These are phyloP conservation scores for Talaromyces sp. DNA, from an alignment of 2,329 filamentous ascomycete genomes.

Conservation along the genomic window DNA sequence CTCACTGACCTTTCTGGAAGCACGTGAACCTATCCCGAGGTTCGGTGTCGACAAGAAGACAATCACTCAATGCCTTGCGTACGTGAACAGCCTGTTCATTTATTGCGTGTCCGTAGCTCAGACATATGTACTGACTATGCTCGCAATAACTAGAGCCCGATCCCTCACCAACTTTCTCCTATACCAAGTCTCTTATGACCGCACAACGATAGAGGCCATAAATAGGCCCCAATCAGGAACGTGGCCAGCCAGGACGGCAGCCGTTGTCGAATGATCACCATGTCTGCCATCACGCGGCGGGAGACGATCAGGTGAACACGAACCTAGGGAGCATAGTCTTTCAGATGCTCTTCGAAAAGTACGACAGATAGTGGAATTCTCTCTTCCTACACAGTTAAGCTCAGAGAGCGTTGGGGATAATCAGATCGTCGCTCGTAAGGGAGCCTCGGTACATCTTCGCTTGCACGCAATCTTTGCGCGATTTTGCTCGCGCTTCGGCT, in stretches of 20 bases:
- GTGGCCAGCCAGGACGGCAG: background rate
- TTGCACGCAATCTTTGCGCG: no score
- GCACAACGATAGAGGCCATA: background rate
- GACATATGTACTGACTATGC: background rate
- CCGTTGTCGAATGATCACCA: background rate
- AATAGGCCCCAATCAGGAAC: background rate
- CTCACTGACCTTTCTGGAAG: background rate
- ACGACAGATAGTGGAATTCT: background rate
- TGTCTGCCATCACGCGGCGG: background rate
- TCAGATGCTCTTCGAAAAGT: background rate
- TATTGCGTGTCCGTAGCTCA: background rate
- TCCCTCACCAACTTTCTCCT: background rate
- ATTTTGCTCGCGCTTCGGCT: background rate
- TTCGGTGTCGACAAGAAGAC: background rate
- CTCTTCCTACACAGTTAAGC: no score
- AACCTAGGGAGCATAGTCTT: background rate
- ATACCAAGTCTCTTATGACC: background rate
- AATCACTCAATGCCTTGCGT: background rate
- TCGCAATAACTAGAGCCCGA: background rate
- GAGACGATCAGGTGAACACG: background rate
- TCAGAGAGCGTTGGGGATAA: background rate
- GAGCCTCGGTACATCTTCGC: constrained; percentile 2
- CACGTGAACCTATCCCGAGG: background rate
- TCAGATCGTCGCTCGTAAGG: background rate
- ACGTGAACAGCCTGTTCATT: background rate